Evolutionary conservation across 495 filamentous ascomycete genomes (phyloP), one percentile per base, ranked within the genome.

Genomic region (Platismatia glauca): DNA sequence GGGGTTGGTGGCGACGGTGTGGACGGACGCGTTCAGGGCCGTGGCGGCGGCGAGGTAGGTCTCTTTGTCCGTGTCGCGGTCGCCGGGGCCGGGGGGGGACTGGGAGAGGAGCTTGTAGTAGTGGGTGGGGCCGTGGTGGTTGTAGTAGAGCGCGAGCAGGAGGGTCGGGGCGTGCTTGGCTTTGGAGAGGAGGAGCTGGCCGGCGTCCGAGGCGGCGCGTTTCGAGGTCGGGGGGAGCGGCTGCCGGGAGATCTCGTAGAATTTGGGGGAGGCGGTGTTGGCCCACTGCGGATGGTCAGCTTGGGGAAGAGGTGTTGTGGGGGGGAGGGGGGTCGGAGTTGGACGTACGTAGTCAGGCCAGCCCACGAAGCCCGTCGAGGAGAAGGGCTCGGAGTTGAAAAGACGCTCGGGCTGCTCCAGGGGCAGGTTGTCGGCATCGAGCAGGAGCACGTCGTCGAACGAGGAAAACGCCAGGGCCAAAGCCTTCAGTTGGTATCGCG

Each of bases 31-130:
- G 8, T 75, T 71, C 7, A 85, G 68, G 7, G 77, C 79, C 4
- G 74, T 66, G 1, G 84, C 83, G 0, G 83, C 84, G 12, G 79
- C 71, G 4, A 83, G 66, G 56, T 86, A 87, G 5, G 82, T 86
- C 65, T 87, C 85, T 69, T 87, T 87, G 67, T 87, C 85, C 2
- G 84, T 84, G 61, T 85, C 75, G 4, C 85, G 83, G 67, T 87
- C 85, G 3, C 84, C 84, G 1, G 77, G 74, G 12, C 84, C 84
- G 1, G 78, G 75, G 0, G 73, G 79, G 8, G 82, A 80, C 68
- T 84, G 84, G 8, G 76, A 77, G 31, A 86, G 71, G 12, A 87
- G 71, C 7, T 74, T 71, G 70, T 84, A 87, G 70, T 84, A 87
- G 64, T 82, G 76, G 0, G 75, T 69, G 3, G 82, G 79, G 6